phyloP scores from a whole-genome alignment of 2,329 filamentous ascomycete genomes.

The Colletotrichum shisoi region DNA sequence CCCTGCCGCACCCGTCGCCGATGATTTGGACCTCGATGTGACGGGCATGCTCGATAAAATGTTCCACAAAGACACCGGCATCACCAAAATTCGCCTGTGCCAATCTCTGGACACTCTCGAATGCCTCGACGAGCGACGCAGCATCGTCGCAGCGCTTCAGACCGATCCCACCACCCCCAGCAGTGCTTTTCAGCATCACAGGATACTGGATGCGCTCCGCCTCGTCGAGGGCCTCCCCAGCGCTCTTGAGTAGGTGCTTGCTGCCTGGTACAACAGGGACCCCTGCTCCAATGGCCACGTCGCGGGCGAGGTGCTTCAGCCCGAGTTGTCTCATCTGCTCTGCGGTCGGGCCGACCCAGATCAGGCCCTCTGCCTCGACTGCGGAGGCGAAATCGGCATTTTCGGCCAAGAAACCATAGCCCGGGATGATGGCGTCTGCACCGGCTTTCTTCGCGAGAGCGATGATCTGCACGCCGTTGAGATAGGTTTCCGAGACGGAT shows the following conservation, averaged over 20 bases:
- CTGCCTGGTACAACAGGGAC: conserved; percentile 51
- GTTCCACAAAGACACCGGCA: conserved; percentile 53
- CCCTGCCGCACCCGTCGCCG: conserved; percentile 54
- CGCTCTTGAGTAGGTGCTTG: conserved; percentile 42
- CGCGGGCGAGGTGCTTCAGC: conserved; percentile 51
- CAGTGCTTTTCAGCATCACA: conserved; percentile 58
- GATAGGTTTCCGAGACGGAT: conserved; percentile 60
- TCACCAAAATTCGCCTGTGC: conserved; percentile 55
- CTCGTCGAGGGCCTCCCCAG: conserved; percentile 45
- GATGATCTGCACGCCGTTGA: conserved; percentile 70
- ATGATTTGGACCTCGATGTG: conserved; percentile 62
- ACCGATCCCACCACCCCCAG: conserved; percentile 57
- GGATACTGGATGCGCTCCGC: conserved; percentile 49
- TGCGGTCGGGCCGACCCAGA: conserved; percentile 67
- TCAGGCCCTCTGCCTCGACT: conserved; percentile 62
- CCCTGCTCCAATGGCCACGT: conserved; percentile 44
- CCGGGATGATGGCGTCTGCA: conserved; percentile 68
- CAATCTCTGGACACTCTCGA: conserved; percentile 51
- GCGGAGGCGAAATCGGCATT: conserved; percentile 67
- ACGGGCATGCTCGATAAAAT: conserved; percentile 51
- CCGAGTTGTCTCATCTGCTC: conserved; percentile 52
- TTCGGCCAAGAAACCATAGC: conserved; percentile 73
- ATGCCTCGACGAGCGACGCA: conserved; percentile 45
- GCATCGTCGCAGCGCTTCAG: conserved; percentile 50
- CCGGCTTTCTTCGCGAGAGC: conserved; percentile 58